A percentile compares a stretch with the other conserved stretches of the same genome.
Conservation (phyloP, 345 rosid genomes). For the Moricandia moricandioides region DNA sequence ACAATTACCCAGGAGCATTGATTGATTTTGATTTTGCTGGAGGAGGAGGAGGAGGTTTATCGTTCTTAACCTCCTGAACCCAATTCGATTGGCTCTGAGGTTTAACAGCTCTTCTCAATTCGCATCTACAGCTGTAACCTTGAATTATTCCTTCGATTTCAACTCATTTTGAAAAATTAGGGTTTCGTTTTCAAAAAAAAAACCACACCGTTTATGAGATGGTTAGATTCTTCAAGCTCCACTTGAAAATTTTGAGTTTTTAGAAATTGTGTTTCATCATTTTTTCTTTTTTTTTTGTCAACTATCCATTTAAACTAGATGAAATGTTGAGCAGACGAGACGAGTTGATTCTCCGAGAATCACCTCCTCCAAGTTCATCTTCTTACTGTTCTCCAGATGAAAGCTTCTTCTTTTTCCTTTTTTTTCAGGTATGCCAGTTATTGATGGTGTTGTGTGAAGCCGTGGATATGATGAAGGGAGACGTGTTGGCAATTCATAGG, state of each 20-base stretch:
- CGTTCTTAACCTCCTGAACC: constrained; percentile 1
- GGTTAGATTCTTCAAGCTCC: constrained; percentile 7
- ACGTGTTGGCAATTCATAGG: constrained; percentile 33
- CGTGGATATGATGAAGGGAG: constrained; percentile 25
- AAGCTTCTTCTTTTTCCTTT: background rate
- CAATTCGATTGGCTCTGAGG: background rate
- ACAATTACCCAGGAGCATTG: constrained; percentile 5
- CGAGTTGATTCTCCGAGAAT: no score
- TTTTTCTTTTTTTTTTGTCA: no score
- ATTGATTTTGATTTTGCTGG: constrained; percentile 19
- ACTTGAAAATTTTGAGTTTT: background rate
- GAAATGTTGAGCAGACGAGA: no score
- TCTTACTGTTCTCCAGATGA: background rate
- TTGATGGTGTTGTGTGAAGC: constrained; percentile 14
- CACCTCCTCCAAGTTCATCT: background rate
- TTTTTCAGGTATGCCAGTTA: background rate
- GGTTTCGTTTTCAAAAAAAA: constrained; percentile 6
- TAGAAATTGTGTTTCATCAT: no score
- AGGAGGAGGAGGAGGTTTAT: background rate
- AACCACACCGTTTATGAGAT: background rate
- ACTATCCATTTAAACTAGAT: no score
- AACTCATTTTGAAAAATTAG: constrained; percentile 16
- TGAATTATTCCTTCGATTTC: background rate
- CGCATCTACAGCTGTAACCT: background rate
- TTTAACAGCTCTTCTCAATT: background rate